Percentiles rank a stretch among this genome's conserved stretches.
Evolutionary conservation across 495 filamentous ascomycete genomes (phyloP).

Genomic region (Sphaerosporella brunnea): DNA sequence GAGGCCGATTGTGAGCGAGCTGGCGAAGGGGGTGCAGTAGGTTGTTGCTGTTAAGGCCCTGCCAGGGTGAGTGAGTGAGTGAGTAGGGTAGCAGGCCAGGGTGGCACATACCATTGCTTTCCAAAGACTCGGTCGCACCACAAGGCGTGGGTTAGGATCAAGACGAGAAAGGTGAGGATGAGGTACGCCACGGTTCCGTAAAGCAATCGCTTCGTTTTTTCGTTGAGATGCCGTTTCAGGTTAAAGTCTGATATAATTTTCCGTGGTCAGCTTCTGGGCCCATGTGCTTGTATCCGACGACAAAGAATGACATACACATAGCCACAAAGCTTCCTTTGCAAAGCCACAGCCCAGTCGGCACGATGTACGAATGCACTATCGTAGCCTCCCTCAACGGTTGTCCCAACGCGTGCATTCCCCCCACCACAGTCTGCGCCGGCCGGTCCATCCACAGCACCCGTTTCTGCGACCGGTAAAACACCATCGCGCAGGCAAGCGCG

Average conservation of each 20-base stretch:
- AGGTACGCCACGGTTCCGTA: slow-evolving; percentile 1
- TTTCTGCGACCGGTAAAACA: slow-evolving; percentile 1
- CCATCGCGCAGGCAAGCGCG: not conserved
- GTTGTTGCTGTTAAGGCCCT: not conserved
- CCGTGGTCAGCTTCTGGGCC: not conserved
- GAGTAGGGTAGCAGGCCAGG: not conserved
- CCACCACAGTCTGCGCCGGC: not conserved
- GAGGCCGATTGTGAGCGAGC: not conserved
- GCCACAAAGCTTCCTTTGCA: slow-evolving; percentile 7
- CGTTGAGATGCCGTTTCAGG: slow-evolving; percentile 1
- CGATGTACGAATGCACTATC: slow-evolving; percentile 1
- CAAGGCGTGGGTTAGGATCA: not conserved
- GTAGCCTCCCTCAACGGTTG: slow-evolving; percentile 4
- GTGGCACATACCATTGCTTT: not conserved
- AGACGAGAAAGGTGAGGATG: not conserved
- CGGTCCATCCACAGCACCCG: not conserved
- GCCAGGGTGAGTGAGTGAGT: not conserved
- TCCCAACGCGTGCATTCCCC: not conserved
- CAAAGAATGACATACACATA: slow-evolving; percentile 9
- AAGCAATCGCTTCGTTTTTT: not conserved
- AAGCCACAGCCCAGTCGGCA: slow-evolving; percentile 7
- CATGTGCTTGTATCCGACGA: not conserved
- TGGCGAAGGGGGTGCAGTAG: slow-evolving; percentile 3
- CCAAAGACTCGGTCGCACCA: slow-evolving; percentile 2
- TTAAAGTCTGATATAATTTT: slow-evolving; percentile 1